Conservation (phyloP, 1,284 basidiomycete species). For the Takashimella koratensis region DNA sequence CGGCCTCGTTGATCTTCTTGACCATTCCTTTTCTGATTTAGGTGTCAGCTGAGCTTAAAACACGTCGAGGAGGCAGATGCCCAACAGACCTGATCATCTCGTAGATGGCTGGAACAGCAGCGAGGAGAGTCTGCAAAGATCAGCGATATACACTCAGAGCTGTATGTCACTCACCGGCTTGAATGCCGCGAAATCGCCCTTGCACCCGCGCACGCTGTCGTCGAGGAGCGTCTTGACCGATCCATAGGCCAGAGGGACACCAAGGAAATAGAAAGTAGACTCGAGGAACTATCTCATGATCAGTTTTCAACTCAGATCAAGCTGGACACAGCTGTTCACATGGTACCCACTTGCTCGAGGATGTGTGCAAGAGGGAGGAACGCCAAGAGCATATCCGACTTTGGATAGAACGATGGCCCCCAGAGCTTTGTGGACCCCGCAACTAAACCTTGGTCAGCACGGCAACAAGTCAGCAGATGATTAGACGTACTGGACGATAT, state of each 20-base stretch:
- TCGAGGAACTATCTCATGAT: slow-evolving; percentile 22
- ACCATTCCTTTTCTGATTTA: slow-evolving; percentile 88
- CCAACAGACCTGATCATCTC: slow-evolving; percentile 59
- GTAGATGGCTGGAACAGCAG: slow-evolving; percentile 88
- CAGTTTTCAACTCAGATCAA: no score
- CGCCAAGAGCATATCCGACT: slow-evolving; percentile 69
- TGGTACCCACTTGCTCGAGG: slow-evolving; percentile 55
- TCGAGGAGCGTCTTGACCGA: slow-evolving; percentile 82
- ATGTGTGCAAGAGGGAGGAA: slow-evolving; percentile 88
- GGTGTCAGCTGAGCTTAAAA: slow-evolving; percentile 51
- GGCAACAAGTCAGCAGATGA: slow-evolving; percentile 1
- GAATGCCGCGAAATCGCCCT: slow-evolving; percentile 77
- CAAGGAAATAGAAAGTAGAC: slow-evolving; percentile 20
- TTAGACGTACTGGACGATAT: slow-evolving; percentile 58
- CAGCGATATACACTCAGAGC: neutral
- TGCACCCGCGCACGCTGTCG: slow-evolving; percentile 76
- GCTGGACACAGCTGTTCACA: no score
- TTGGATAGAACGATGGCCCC: slow-evolving; percentile 62
- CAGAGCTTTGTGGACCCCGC: slow-evolving; percentile 68
- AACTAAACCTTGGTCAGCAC: slow-evolving; percentile 43
- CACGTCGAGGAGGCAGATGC: no score
- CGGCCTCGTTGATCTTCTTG: slow-evolving; percentile 58
- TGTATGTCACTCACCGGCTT: slow-evolving; percentile 53
- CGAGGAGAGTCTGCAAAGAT: slow-evolving; percentile 58
- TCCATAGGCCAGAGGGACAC: slow-evolving; percentile 23